Conservation (phyloP, 495 filamentous ascomycete species). For the Penicillium tannophilum region DNA sequence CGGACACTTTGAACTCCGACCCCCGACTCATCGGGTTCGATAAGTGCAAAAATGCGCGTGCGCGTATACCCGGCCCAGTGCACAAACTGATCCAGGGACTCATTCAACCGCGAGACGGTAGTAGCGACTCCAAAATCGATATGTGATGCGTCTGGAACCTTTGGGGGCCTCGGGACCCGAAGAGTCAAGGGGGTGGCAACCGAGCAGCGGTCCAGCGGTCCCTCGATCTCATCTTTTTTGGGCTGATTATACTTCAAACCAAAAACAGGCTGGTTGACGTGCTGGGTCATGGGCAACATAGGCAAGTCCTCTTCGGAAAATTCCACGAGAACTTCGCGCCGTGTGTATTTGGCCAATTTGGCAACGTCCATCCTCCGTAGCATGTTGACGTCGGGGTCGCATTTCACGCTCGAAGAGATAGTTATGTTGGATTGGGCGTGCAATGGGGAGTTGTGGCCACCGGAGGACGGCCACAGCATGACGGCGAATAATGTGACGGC, state of each 20-base stretch:
- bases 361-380: conserved; percentile 33
- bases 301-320: conserved; percentile 31
- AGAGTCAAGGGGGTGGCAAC: conserved; percentile 38
- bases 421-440: conserved; percentile 38
- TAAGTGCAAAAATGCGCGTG: conserved; percentile 57
- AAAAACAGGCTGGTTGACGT: conserved; percentile 38
- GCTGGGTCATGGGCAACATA: conserved; percentile 38
- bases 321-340: conserved; percentile 45
- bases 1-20: conserved; percentile 27
- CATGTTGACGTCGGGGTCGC: conserved; percentile 36
- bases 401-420: conserved; percentile 33
- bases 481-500: conserved; percentile 23
- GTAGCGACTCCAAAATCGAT: conserved; percentile 66
- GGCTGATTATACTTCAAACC: conserved; percentile 9
- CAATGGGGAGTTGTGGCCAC: conserved; percentile 17
- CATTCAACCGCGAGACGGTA: conserved; percentile 54
- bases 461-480: conserved; percentile 34
- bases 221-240: conserved; percentile 1
- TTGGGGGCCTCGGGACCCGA: conserved; percentile 34
- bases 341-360: conserved; percentile 41
- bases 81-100: conserved; percentile 55
- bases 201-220: conserved; percentile 34
- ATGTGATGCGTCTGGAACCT: conserved; percentile 49
- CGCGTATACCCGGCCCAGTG: conserved; percentile 64
- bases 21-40: conserved; percentile 46